Base-by-base conservation (phyloP, 1,284 basidiomycete species). In the Ustilago cynodontis region DNA sequence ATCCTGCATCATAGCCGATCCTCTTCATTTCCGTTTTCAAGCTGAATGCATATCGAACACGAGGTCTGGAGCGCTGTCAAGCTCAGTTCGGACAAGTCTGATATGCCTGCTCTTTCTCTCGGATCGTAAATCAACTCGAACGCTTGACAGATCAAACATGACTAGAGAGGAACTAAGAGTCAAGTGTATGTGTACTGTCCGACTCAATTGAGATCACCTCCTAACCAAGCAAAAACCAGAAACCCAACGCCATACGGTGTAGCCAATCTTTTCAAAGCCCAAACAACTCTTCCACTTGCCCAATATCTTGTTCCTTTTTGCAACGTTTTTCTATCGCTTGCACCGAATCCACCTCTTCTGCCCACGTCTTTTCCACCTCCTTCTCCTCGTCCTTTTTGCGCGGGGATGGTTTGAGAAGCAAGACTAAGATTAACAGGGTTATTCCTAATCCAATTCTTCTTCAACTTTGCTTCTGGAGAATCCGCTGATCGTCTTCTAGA, bases 241-340 rank as follows among this genome's bases (percentile, higher is more conserved):
- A 85, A 85, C 2, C 81, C 83, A 14, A 83, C 71, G 1, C 80
- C 82, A 51, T 85, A 85, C n/a, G 84, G 84, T 20, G 82, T 73
- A 7, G 77, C 72, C 26, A 82, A 43, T 35, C 80, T 45, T 47
- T 72, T 78, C 18, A 82, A 56, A 22, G 80, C 59, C 80, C 80
- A 82, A 18, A 67, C 71, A 10, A 73, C 75, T n/a, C 80, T 64
- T 0, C 80, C 80, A 28, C 64, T 72, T 1, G 71, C 77, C 80
- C 80, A 82, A 26, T 65, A 64, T 35, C 73, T 69, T 20, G 73
- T 72, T 0, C 67, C 65, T n/a, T 70, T 69, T 45, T 65, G 60
- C 31, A 79, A 41, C 18, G 65, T 76, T 18, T 49, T 37, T 28
- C 43, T 56, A 24, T 65, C 62, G 26, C 61, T 73, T 8, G 71